Base-by-base conservation (phyloP, 2,329 filamentous ascomycete species). In the Ceratocystis lukuohia region DNA sequence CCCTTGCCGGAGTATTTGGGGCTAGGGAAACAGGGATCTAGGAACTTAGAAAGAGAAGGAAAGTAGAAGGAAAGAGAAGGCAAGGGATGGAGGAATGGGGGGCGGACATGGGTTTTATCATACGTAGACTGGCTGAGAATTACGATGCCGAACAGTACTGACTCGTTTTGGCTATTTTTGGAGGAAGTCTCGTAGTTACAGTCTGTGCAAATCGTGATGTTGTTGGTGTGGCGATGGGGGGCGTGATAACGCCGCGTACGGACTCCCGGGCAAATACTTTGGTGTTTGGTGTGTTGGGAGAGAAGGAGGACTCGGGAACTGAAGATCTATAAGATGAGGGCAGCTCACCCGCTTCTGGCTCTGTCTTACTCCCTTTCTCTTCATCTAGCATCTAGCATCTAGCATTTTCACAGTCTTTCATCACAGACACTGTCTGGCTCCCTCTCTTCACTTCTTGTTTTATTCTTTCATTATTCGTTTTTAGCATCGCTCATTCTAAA, bases 401-500 rank as follows among this genome's bases (percentile, higher is more conserved):
- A 17, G 33, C 56, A 48, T 10, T 50, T 33, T 45, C 44, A 48
- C 30, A 64, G 62, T 64, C 62, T 61, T 45, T 25, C 53, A 46
- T 56, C 45, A 12, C 44, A 33, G 61, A n/a, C 22, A 30, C 33
- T 28, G 53, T 44, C 61, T 45, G 53, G 15, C 48, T 46, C 50
- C 15, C 61, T 61, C 44, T 67, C 61, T 63, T 64, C 44, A 15
- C 45, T 45, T 61, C 37, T 48, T 44, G 41, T 61, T 50, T 64
- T 66, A 28, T 56, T 64, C 20, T 45, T 66, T 64, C 48, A 59
- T 46, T 25, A 22, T 53, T 41, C 8, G 17, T 48, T 28, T 56
- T 41, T 53, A 46, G 20, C 65, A 20, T 44, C 15, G 37, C 30
- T 62, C 22, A 66, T 56, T 59, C 7, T 25, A 25, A 25, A 25